Base-by-base conservation (phyloP, 805 yeast genomes). In the Diddensiella transvaalensis region DNA sequence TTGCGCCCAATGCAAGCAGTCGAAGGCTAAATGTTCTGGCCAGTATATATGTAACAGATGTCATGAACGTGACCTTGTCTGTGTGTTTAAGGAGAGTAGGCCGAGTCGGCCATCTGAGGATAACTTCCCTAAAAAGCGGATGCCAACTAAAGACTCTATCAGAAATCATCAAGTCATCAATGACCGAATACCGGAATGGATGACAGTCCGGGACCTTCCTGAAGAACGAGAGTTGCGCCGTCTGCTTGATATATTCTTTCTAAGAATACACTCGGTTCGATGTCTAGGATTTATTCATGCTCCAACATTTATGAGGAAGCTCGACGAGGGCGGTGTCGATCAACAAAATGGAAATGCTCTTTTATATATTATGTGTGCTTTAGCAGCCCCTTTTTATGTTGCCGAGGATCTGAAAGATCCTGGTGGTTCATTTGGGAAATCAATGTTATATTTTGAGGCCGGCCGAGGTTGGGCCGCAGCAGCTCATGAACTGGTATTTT, bases 381-480 rank as follows among this genome's bases (percentile, higher is more conserved):
- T 51, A 24, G 52, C 52, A 4, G 53, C 53, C 15, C 54, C 54
- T 4, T 51, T 48, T 40, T 44, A 51, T 29, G 46, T 26, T 32
- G 45, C 50, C 21, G 30, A 49, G n/a, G n/a, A 21, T 3, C n/a
- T 33, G 19, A 42, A 38, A 18, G 24, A 18, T n/a, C 3, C 29
- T 13, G 36, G 11, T 15, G 37, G 24, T 3, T 17, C 36, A 8
- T 13, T 22, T 17, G 22, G 15, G n/a, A 36, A 32, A 10, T n/a
- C 23, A 21, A 15, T 38, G 13, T 23, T 36, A 15, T 24, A 11
- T 23, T 44, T 21, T 26, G 39, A 44, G 5, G 47, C 53, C 10
- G 54, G 54, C 5, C 40, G 39, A 17, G 53, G 53, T 18, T 51
- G 54, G 54, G 53, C 54, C 13, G 46, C 23, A 22, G 38, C 37